Base-by-base conservation (phyloP, 2,329 filamentous ascomycete genomes). In the Dryadomyces quercivorus region DNA sequence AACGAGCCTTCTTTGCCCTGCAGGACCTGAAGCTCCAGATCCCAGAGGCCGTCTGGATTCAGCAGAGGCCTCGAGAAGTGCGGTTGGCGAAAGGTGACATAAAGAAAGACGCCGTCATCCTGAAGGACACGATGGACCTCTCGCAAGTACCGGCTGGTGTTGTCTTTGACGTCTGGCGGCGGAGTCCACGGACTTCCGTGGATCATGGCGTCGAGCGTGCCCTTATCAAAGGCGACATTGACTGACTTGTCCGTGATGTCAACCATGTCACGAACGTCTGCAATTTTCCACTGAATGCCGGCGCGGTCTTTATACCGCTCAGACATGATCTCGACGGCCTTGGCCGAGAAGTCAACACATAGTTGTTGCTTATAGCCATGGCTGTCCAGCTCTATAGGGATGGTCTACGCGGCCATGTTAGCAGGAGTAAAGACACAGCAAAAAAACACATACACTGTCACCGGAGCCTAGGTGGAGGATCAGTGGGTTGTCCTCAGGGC, bases 381-480 rank as follows among this genome's bases (percentile, higher is more conserved):
- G 6, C 62, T 55, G 5, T 69, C 63, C 4, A 82, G 67, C 46
- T 79, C 73, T 26, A 66, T 63, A 2, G 78, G 77, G 5, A 82
- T 66, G 1, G 72, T 75, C 77, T 81, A 49, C 34, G 16, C 26
- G 15, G 20, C 21, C 22, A 12, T 18, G 3, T 15, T 20, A 8
- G 31, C 12, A 42, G 9, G 10, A 44, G 12, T 5, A 34, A 21
- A 50, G 13, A 36, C 18, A 43, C 43, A 5, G 54, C 50, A 34
- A n/a, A 67, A 69, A 20, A 62, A 80, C 13, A 53, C 52, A 22
- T 22, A 53, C 78, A 63, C 77, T 81, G 59, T 81, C 76, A 8
- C 78, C 78, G 9, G 72, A 79, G 0, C 78, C 78, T 5, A 82
- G 65, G 63, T 82, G 78, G 15, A 82, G 60, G n/a, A 82, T 72